Conservation (phyloP, 352 stramenopile genomes). For the Plasmopara viticola region DNA sequence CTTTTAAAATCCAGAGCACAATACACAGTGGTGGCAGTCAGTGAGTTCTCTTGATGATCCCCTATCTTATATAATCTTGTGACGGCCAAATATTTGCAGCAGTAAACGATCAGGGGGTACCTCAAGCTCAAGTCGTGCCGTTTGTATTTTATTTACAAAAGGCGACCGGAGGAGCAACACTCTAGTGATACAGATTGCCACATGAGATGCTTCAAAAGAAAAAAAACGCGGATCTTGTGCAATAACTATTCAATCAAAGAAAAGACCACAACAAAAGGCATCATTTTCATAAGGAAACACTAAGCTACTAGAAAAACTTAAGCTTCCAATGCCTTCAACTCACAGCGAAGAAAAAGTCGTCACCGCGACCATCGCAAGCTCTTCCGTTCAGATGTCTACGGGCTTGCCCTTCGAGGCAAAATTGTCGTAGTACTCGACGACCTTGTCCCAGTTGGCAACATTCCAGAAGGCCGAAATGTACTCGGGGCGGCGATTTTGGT, state of each 20-base stretch:
- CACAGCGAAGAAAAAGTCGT: slow-evolving; percentile 17
- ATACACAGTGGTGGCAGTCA: slow-evolving; percentile 45
- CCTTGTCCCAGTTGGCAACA: slow-evolving; percentile 94
- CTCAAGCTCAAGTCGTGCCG: slow-evolving; percentile 24
- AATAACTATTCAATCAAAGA: too few relatives aligned
- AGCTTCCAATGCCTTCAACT: slow-evolving; percentile 7
- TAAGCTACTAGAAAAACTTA: neutral
- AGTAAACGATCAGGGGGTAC: slow-evolving; percentile 29
- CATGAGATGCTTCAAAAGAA: too few relatives aligned
- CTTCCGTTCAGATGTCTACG: slow-evolving; percentile 72
- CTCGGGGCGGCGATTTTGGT: slow-evolving; percentile 93
- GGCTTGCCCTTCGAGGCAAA: slow-evolving; percentile 82
- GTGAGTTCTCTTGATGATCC: slow-evolving; percentile 24
- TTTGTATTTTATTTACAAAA: slow-evolving; percentile 34
- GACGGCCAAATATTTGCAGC: slow-evolving; percentile 13
- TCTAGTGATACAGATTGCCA: slow-evolving; percentile 1
- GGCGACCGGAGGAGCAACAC: neutral
- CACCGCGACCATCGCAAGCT: slow-evolving; percentile 14
- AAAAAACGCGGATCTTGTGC: too few relatives aligned
- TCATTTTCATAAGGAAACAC: neutral
- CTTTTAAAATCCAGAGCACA: slow-evolving; percentile 38
- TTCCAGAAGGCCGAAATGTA: slow-evolving; percentile 98
- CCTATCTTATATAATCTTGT: neutral
- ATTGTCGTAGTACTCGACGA: slow-evolving; percentile 89
- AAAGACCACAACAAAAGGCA: too few relatives aligned